These are phyloP conservation scores for Salvia miltiorrhiza DNA, from an alignment of 257 asterid genomes.

Conservation along the genomic window DNA sequence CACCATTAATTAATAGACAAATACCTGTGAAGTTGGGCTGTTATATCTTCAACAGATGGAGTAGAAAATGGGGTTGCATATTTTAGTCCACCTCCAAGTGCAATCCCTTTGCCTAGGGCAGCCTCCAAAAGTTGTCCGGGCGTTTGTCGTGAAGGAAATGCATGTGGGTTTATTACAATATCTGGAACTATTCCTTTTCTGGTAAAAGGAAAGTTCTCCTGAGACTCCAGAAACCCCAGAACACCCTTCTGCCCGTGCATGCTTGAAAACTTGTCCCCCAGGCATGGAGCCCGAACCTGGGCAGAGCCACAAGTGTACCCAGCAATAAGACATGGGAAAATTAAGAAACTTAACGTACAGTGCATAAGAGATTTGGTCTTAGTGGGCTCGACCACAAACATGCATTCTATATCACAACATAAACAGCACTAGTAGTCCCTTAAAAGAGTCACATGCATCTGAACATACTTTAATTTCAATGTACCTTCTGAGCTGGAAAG, in stretches of 20 bases:
- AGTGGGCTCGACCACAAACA: neutral
- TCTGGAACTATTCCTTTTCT: conserved; percentile 91
- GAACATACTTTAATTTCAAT: neutral
- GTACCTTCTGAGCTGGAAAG: neutral
- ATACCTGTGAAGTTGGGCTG: conserved; percentile 85
- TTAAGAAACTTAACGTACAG: neutral
- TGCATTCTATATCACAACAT: neutral
- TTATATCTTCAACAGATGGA: conserved; percentile 63
- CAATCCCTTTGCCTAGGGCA: conserved; percentile 89
- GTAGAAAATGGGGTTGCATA: conserved; percentile 93
- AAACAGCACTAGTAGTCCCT: neutral
- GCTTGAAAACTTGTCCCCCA: conserved; percentile 94
- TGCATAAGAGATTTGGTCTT: neutral
- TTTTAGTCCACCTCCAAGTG: conserved; percentile 66
- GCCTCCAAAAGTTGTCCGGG: conserved; percentile 94
- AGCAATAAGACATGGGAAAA: neutral
- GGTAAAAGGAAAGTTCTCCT: conserved; percentile 89
- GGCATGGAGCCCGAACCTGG: conserved; percentile 94
- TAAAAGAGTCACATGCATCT: neutral
- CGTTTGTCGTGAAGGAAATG: conserved; percentile 96
- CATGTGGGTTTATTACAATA: conserved; percentile 92
- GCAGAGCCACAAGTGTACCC: conserved; percentile 1
- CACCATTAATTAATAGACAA: neutral
- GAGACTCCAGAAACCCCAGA: conserved; percentile 82
- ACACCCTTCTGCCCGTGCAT: conserved; percentile 99